These are phyloP conservation scores for Fraxinus velutina DNA, from an alignment of 305 asterid species.

Conservation along the genomic window DNA sequence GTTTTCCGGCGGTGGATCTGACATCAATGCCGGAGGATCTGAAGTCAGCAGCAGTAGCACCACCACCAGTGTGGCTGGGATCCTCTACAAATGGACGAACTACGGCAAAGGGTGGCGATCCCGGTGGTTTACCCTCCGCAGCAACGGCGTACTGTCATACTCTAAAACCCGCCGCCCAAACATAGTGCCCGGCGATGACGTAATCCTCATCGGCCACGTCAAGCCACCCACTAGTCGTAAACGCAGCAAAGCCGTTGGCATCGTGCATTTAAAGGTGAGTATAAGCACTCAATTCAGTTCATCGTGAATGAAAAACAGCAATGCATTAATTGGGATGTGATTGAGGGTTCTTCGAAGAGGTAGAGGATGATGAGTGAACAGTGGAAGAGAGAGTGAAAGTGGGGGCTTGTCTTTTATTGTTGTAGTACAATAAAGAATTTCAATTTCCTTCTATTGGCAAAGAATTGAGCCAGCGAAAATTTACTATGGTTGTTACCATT, in stretches of 20 bases:
- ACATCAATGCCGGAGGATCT: conserved; percentile 56
- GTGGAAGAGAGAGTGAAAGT: conserved; percentile 17
- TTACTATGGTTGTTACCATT: conserved; percentile 18
- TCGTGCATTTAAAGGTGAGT: conserved; percentile 75
- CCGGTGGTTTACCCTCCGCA: conserved; percentile 74
- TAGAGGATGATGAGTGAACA: neutral
- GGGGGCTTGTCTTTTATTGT: conserved; percentile 45
- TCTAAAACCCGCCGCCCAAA: conserved; percentile 59
- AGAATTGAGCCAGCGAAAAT: conserved; percentile 22
- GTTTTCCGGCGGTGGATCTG: conserved; percentile 56
- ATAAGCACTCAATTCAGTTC: neutral
- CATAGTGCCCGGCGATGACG: conserved; percentile 37
- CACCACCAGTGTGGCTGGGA: conserved; percentile 48
- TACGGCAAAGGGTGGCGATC: conserved; percentile 96
- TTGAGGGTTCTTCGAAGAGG: neutral
- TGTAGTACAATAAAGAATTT: conserved; percentile 26
- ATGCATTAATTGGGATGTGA: neutral
- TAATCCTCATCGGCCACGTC: conserved; percentile 47
- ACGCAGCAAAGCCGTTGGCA: conserved; percentile 53
- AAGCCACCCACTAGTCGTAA: conserved; percentile 38
- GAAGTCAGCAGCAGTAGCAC: conserved; percentile 37
- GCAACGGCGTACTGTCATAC: conserved; percentile 68
- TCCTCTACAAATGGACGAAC: conserved; percentile 85
- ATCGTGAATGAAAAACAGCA: neutral
- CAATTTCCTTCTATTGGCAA: conserved; percentile 35